These are phyloP conservation scores for Sporormia fimetaria DNA, from an alignment of 495 filamentous ascomycete species.

Conservation along the genomic window DNA sequence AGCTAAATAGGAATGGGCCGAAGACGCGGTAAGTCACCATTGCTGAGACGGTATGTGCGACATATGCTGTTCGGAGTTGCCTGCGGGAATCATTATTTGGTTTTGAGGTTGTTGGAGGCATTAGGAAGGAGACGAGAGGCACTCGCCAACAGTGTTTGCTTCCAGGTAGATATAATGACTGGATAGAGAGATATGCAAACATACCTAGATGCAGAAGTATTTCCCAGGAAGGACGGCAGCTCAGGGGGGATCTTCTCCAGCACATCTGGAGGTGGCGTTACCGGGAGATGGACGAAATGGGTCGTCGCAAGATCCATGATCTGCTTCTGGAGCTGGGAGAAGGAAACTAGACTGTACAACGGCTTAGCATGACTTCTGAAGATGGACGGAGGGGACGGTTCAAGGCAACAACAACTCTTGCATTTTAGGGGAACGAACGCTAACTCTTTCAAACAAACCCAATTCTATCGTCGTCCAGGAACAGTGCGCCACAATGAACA, in stretches of 20 bases:
- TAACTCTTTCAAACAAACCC: constrained; percentile 15
- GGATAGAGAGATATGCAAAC: neutral
- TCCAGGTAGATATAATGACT: neutral
- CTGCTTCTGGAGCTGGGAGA: constrained; percentile 45
- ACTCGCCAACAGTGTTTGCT: no score
- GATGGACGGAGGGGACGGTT: constrained; percentile 16
- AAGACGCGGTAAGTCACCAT: constrained; percentile 52
- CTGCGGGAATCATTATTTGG: constrained; percentile 3
- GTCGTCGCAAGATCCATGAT: constrained; percentile 49
- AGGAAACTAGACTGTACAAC: constrained; percentile 43
- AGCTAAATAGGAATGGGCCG: constrained; percentile 52
- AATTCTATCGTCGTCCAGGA: neutral
- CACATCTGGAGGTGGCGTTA: constrained; percentile 43
- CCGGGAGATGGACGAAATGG: constrained; percentile 47
- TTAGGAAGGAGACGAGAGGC: no score
- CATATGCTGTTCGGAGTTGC: constrained; percentile 48
- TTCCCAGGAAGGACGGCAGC: constrained; percentile 43
- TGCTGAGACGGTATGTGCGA: constrained; percentile 49
- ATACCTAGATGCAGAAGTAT: constrained; percentile 37
- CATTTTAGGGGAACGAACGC: constrained; percentile 16
- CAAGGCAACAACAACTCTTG: constrained; percentile 10
- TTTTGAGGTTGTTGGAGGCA: no score
- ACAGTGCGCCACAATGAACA: neutral
- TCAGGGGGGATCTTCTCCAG: constrained; percentile 43
- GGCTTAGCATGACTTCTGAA: constrained; percentile 38